Evolutionary conservation across 345 rosid genomes (phyloP).

Genomic region (Populus nigra): DNA sequence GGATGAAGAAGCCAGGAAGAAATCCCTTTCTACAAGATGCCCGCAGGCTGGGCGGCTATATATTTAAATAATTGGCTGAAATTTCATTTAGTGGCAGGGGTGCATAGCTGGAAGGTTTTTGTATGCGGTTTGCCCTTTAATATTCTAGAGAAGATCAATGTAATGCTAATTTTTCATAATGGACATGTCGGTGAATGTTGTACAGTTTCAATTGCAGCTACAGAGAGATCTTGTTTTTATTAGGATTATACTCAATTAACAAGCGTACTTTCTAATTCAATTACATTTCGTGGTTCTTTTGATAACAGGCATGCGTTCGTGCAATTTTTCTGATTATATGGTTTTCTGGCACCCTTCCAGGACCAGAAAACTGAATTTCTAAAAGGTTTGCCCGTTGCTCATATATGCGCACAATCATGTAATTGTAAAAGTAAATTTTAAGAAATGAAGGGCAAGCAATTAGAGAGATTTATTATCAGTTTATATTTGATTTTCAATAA

Average conservation of each 20-base stretch:
- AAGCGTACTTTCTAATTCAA: neutral
- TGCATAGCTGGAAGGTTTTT: slow-evolving; percentile 4
- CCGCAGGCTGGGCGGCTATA: neutral
- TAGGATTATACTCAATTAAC: neutral
- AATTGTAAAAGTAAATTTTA: neutral
- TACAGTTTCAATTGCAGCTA: neutral
- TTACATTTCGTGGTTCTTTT: neutral
- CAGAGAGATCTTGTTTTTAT: neutral
- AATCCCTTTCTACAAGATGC: neutral
- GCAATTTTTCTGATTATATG: neutral
- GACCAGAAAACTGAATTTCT: too few relatives aligned
- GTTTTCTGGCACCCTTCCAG: neutral
- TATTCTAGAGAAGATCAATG: neutral
- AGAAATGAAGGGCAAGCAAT: neutral
- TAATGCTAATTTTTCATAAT: neutral
- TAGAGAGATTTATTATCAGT: neutral
- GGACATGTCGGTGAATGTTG: neutral
- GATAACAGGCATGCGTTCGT: neutral
- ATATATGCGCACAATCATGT: neutral
- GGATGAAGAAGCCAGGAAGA: neutral
- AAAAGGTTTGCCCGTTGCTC: neutral
- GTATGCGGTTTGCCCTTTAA: neutral
- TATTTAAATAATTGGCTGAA: slow-evolving; percentile 2
- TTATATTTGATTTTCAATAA: neutral
- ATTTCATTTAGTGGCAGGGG: slow-evolving; percentile 3